Conservation (phyloP, 208 protist species). For the Trichomonas vaginalis region DNA sequence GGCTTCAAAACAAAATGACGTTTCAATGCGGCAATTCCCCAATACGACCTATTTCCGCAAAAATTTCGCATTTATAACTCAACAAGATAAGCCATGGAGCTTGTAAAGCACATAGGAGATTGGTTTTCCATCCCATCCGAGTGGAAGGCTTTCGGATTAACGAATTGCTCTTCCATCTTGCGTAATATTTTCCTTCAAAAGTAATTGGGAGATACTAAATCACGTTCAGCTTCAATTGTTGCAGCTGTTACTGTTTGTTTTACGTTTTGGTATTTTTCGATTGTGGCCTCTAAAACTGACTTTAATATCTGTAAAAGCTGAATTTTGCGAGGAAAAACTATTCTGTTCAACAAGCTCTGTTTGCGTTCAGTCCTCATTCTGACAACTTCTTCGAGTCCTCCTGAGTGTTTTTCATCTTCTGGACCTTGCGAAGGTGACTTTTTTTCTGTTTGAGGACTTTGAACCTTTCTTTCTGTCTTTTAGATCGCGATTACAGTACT, state of each 20-base stretch:
- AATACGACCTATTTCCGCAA: slow-evolving; percentile 59
- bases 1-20: slow-evolving; percentile 61
- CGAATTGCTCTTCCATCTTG: slow-evolving; percentile 42
- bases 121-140: slow-evolving; percentile 67
- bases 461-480: neutral
- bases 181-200: slow-evolving; percentile 23
- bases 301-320: neutral
- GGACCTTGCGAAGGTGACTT: neutral
- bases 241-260: neutral
- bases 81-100: slow-evolving; percentile 59
- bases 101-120: slow-evolving; percentile 76
- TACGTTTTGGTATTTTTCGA: neutral
- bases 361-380: neutral
- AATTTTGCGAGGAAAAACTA: neutral
- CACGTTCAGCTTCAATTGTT: neutral
- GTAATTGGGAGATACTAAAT: neutral
- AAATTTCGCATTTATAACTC: slow-evolving; percentile 72
- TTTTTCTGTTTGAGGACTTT: neutral
- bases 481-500: neutral
- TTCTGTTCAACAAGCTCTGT: neutral
- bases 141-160: slow-evolving; percentile 54
- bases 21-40: slow-evolving; percentile 59
- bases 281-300: neutral
- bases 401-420: neutral
- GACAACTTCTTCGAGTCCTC: neutral